Conservation (phyloP, 306 rosid genomes). For the Lithocarpus polystachyus region DNA sequence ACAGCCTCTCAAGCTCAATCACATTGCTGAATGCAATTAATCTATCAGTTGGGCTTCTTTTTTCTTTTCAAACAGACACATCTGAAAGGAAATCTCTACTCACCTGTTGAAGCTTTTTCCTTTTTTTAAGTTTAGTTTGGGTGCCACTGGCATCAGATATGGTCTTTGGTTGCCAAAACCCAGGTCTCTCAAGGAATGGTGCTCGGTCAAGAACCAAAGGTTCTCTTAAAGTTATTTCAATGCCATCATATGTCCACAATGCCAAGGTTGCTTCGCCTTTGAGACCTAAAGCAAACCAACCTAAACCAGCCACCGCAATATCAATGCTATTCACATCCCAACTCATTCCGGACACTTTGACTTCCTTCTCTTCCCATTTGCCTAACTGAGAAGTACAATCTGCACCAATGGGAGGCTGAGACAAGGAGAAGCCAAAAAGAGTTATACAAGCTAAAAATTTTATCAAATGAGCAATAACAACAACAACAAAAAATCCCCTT, state of each 20-base stretch:
- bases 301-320: constrained; percentile 72
- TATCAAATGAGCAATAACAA: not conserved
- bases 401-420: constrained; percentile 71
- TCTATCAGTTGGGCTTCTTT: not conserved
- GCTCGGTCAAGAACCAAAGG: constrained; percentile 92
- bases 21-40: not conserved
- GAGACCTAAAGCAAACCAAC: constrained; percentile 79
- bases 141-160: constrained; percentile 64
- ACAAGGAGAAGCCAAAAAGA: constrained; percentile 8
- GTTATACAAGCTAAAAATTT: not conserved
- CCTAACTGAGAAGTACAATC: constrained; percentile 64
- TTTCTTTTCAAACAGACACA: constrained; percentile 36
- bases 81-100: constrained; percentile 37
- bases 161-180: constrained; percentile 85
- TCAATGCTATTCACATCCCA: constrained; percentile 84
- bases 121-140: constrained; percentile 55
- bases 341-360: constrained; percentile 68
- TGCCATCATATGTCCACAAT: constrained; percentile 68
- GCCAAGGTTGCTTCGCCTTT: constrained; percentile 83
- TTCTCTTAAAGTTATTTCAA: constrained; percentile 72
- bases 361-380: constrained; percentile 63
- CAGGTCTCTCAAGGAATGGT: constrained; percentile 66
- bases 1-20: constrained; percentile 7
- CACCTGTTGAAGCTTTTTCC: constrained; percentile 47
- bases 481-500: not conserved